Evolutionary conservation across 208 protist genomes (phyloP), one percentile per base, ranked within the genome.

Genomic region (Entamoeba histolytica): DNA sequence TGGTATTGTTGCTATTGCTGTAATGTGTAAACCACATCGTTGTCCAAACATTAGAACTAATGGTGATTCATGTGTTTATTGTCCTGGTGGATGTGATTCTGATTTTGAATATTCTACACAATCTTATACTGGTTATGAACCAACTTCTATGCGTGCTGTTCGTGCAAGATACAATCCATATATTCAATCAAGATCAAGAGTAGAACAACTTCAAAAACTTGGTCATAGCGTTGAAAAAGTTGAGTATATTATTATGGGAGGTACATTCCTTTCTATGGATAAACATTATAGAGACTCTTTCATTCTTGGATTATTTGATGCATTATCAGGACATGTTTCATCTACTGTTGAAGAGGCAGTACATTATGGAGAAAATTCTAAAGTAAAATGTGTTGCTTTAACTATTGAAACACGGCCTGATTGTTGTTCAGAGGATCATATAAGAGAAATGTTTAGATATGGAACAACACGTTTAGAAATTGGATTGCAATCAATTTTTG

Each of bases 341-440:
- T 96, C 93, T 47, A 95, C 91, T 92, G 95, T 97, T 15, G 57
- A 96, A 35, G 97, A 98, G 94, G 96, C 97, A 93, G 95, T 98
- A 92, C 91, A 96, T 87, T 96, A 98, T 69, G 98, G 98, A 44
- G 98, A 99, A 94, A 95, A 97, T 35, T 96, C 96, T 17, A 95
- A 95, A 49, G 96, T 96, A 93, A 98, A 98, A 95, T 98, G 98
- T 96, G 98, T 99, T 95, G 98, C 98, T 49, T 97, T 99, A 87
- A 99, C 98, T 17, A 98, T 99, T 61, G 98, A 99, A 95, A 99
- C 98, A 12, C 96, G 98, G 1, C 98, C 98, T 5, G 98, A 99
- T 96, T 97, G 99, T 97, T 98, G 97, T 96, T 93, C 97, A 28
- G 94, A 98, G 95, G 96, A 96, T 95, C 95, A 97, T 96, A 93